Evolutionary conservation across 225 moss, liverwort and hornwort genomes (phyloP).

Genomic region (Thuidium tamariscinum): DNA sequence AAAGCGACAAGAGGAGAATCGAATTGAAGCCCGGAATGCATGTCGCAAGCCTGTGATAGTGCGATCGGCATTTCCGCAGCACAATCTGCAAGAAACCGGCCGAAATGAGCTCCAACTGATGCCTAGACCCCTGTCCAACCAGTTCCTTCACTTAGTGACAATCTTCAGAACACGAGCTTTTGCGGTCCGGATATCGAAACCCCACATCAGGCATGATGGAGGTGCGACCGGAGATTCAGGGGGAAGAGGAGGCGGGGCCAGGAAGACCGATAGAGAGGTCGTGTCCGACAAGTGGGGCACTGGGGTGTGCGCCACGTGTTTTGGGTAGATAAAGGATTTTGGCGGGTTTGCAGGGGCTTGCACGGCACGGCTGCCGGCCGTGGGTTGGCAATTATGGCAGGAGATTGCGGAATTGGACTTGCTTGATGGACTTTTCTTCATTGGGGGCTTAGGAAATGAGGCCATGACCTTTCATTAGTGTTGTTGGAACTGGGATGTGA

Average conservation of each 20-base stretch:
- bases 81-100: background rate
- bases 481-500: too few relatives aligned
- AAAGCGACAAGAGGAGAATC: background rate
- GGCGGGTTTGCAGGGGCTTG: background rate
- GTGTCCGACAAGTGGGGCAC: background rate
- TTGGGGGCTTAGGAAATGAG: background rate
- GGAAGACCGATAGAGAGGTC: background rate
- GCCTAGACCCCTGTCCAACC: background rate
- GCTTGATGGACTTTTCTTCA: background rate
- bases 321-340: background rate
- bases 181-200: background rate
- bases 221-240: background rate
- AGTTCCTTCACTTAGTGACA: background rate
- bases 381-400: background rate
- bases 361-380: background rate
- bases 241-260: background rate
- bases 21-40: background rate
- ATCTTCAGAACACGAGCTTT: background rate
- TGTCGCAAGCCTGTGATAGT: background rate
- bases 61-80: background rate
- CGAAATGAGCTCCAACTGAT: background rate
- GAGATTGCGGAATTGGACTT: background rate
- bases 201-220: background rate
- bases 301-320: background rate
- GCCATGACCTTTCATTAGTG: background rate